Base-by-base conservation (phyloP, 2,329 filamentous ascomycete genomes). In the Stachybotrys chartarum region DNA sequence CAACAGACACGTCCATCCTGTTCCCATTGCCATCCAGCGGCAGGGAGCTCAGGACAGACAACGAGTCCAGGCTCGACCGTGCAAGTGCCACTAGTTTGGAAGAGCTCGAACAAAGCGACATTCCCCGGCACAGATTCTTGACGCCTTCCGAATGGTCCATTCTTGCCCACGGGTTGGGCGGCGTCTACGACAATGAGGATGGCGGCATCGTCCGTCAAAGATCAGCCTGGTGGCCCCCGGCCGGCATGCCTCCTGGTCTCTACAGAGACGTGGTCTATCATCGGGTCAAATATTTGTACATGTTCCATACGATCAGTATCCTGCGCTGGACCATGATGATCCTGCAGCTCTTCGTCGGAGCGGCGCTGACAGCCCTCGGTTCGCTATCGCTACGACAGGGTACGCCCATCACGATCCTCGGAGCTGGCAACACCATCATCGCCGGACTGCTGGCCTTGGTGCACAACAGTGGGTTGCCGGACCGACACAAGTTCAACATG, bases 381-480 rank as follows among this genome's bases (percentile, higher is more conserved):
- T 74, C 78, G 7, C 61, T 75, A 53, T 68, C 73, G 7, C 56
- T 61, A 30, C 56, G 65, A 12, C 55, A 72, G 12, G 72, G 73
- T 12, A 73, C 68, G 1, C 64, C 71, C 16, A 78, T 81, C 55
- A 80, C 78, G 3, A 57, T 75, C n/a, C 72, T 81, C 7, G 78
- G 76, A 1, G 78, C 76, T 6, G 60, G 73, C 56, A 81, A 80
- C 62, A 82, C 79, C 0, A 64, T 78, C 54, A 69, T 75, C 46
- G 76, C 79, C 7, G 79, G 79, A 1, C 61, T 52, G 7, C 68
- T 82, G 5, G 79, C 77, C 3, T 67, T 81, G 16, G 60, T 82
- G 56, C 78, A 81, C 65, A 81, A 81, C 61, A 80, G 77, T 56
- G 79, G 79, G 1, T 62, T 82, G 17, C 78, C 79, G 3, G 76